phyloP scores from a whole-genome alignment of 805 yeast genomes.

The Ogataea parapolymorpha region DNA sequence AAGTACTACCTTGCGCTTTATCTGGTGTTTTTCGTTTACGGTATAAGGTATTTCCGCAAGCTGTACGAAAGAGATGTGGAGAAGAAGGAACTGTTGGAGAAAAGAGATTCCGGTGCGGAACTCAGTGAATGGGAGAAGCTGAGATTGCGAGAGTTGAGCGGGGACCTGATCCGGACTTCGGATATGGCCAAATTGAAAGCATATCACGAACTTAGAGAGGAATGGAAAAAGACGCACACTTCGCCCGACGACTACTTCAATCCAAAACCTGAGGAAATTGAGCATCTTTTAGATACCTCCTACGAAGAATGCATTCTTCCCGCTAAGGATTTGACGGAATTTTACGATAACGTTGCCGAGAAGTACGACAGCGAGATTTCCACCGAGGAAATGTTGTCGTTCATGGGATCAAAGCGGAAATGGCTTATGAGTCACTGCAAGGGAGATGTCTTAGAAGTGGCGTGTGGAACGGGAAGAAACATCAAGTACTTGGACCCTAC shows the following conservation, averaged over 20 bases:
- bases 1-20: constrained; percentile 62
- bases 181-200: constrained; percentile 59
- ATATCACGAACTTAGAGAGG: constrained; percentile 51
- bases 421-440: constrained; percentile 73
- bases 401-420: constrained; percentile 63
- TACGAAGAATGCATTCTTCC: constrained; percentile 49
- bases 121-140: constrained; percentile 63
- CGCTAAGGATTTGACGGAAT: constrained; percentile 75
- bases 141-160: constrained; percentile 55
- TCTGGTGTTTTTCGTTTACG: constrained; percentile 51
- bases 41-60: constrained; percentile 64
- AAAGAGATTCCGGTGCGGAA: constrained; percentile 33
- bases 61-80: constrained; percentile 64
- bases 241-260: constrained; percentile 25
- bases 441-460: constrained; percentile 92
- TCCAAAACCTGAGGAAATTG: constrained; percentile 35
- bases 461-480: constrained; percentile 96
- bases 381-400: constrained; percentile 62
- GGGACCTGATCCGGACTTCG: constrained; percentile 58
- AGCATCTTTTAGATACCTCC: constrained; percentile 26
- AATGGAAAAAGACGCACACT: constrained; percentile 24
- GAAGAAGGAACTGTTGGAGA: constrained; percentile 34
- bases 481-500: constrained; percentile 66
- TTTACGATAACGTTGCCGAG: constrained; percentile 73
- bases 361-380: constrained; percentile 80